Percentiles rank a stretch among this genome's conserved stretches.
Evolutionary conservation across 1,284 basidiomycete genomes (phyloP).

Genomic region (Hymenochaete sp.): DNA sequence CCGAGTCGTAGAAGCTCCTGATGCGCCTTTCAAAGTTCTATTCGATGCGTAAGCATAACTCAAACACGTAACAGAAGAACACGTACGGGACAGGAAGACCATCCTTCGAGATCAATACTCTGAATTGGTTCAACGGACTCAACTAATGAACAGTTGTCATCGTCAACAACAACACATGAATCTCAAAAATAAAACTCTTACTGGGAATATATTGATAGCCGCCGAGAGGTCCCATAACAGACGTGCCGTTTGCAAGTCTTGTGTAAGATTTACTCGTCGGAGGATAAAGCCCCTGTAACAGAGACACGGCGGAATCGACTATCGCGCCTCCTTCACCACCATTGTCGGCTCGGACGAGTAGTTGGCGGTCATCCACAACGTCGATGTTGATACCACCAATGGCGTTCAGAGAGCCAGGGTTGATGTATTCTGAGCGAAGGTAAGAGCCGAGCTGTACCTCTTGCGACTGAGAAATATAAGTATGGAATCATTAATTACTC

Average conservation of each 20-base stretch:
- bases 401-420: conserved; percentile 50
- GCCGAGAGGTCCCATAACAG: conserved; percentile 64
- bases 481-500: not conserved
- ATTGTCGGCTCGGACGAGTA: conserved; percentile 71
- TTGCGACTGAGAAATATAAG: conserved; percentile 41
- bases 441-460: conserved; percentile 62
- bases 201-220: conserved; percentile 81
- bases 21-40: conserved; percentile 28
- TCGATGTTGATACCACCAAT: conserved; percentile 60
- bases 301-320: conserved; percentile 71
- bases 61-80: not conserved
- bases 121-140: conserved; percentile 78
- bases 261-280: conserved; percentile 60
- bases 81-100: conserved; percentile 72
- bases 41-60: not conserved
- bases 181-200: conserved; percentile 23
- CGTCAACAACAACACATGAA: not conserved
- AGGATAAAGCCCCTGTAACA: conserved; percentile 75
- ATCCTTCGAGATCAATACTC: conserved; percentile 76
- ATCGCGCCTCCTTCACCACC: conserved; percentile 79
- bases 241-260: conserved; percentile 68
- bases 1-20: conserved; percentile 27
- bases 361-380: conserved; percentile 60
- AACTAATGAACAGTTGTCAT: conserved; percentile 31
- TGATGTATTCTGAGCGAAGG: conserved; percentile 65